Evolutionary conservation across 2,329 filamentous ascomycete genomes (phyloP).

Genomic region (Scedosporium dehoogii): DNA sequence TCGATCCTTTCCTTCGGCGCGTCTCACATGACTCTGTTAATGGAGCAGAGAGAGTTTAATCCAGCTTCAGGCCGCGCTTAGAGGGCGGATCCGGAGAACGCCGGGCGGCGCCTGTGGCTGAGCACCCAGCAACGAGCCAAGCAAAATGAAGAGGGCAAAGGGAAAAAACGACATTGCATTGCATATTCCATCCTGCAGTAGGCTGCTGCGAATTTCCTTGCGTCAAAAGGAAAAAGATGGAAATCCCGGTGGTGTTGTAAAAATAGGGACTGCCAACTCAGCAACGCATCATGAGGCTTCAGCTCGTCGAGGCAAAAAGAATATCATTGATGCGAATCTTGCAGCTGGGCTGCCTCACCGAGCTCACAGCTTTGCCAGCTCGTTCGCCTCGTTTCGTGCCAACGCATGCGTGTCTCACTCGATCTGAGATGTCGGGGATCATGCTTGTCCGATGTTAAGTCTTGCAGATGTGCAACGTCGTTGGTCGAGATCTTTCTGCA

Average conservation of each 20-base stretch:
- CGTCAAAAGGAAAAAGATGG: background rate
- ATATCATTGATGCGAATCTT: background rate
- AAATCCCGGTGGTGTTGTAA: no score
- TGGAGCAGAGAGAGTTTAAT: background rate
- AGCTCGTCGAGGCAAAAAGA: background rate
- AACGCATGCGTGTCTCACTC: background rate
- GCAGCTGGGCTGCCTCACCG: background rate
- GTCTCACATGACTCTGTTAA: background rate
- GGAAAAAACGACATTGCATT: background rate
- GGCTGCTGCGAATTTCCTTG: background rate
- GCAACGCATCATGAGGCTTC: background rate
- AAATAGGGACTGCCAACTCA: background rate
- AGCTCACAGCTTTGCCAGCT: background rate
- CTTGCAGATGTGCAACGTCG: background rate
- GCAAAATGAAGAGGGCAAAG: background rate
- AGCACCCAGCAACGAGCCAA: background rate
- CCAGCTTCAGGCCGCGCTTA: background rate
- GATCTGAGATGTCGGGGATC: background rate
- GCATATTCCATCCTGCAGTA: background rate
- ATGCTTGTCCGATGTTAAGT: background rate
- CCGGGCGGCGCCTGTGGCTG: background rate
- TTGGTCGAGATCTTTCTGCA: background rate
- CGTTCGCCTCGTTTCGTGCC: background rate
- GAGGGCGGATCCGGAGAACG: background rate
- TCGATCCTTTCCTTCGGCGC: background rate